Conservation (phyloP, 2,329 filamentous ascomycete species). For the Phaeosphaeriaceae sp. region DNA sequence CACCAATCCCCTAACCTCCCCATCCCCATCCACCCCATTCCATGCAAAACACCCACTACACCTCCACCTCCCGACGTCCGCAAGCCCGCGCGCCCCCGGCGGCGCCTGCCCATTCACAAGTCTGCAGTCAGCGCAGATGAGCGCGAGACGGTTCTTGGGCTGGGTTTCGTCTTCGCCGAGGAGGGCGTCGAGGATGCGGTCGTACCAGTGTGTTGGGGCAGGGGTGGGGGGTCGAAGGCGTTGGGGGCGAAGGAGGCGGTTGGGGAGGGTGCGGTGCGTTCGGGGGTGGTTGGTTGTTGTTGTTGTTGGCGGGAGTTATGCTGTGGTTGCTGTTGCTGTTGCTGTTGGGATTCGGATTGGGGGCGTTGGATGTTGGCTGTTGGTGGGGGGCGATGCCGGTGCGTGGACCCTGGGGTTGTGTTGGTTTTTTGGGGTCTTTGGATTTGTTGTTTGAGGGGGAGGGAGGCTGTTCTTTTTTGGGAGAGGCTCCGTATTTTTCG, state of each 20-base stretch:
- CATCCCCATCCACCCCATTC: constrained; percentile 82
- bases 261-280: constrained; percentile 25
- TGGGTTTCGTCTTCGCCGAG: constrained; percentile 94
- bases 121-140: constrained; percentile 82
- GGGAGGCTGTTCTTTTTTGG: constrained; percentile 49
- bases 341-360: constrained; percentile 1
- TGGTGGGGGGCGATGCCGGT: constrained; percentile 66
- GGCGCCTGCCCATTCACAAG: constrained; percentile 96
- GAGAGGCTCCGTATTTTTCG: constrained; percentile 83
- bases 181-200: constrained; percentile 87
- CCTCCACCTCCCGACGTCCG: constrained; percentile 85
- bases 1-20: constrained; percentile 61
- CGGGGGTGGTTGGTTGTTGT: constrained; percentile 22
- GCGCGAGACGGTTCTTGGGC: constrained; percentile 84
- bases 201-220: constrained; percentile 80
- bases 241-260: constrained; percentile 69
- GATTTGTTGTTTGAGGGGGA: constrained; percentile 17
- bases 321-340: constrained; percentile 34
- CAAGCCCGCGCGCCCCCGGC: constrained; percentile 76
- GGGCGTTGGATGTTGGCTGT: constrained; percentile 67
- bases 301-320: too few species aligned
- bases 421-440: constrained; percentile 27
- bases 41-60: constrained; percentile 82
- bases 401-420: constrained; percentile 48
- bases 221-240: constrained; percentile 59